Conservation (phyloP, 805 yeast species). For the Metschnikowia peoriensis region DNA sequence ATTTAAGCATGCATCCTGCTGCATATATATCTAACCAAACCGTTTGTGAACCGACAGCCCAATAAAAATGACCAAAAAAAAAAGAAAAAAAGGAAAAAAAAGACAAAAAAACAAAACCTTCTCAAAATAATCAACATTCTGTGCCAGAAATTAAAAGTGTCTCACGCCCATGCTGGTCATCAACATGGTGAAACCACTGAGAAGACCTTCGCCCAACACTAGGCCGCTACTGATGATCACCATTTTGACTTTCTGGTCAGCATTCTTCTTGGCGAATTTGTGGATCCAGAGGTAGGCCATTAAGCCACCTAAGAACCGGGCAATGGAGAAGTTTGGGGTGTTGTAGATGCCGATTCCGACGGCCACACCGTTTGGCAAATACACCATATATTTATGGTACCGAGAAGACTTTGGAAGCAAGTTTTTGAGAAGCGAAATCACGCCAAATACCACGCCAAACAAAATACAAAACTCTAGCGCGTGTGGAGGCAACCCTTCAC, state of each 20-base stretch:
- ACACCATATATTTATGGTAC: constrained; percentile 44
- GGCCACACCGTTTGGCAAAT: constrained; percentile 91
- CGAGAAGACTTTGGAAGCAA: constrained; percentile 43
- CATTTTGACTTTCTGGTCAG: constrained; percentile 60
- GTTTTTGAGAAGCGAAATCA: constrained; percentile 64
- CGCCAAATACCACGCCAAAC: constrained; percentile 68
- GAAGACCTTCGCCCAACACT: constrained; percentile 90
- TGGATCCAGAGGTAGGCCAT: constrained; percentile 57
- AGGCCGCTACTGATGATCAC: constrained; percentile 90
- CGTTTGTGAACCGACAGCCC: no score
- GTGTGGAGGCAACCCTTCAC: constrained; percentile 82
- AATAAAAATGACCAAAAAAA: no score
- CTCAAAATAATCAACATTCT: background rate
- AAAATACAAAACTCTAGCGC: constrained; percentile 59
- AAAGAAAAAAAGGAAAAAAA: background rate
- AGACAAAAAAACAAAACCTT: background rate
- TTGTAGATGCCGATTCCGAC: constrained; percentile 97
- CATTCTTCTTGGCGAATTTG: constrained; percentile 22
- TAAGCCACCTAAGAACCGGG: constrained; percentile 88
- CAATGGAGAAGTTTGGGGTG: constrained; percentile 88
- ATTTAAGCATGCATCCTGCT: no score
- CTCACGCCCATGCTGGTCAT: constrained; percentile 58
- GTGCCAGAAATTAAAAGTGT: constrained; percentile 19
- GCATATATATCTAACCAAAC: no score
- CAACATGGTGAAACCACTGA: constrained; percentile 78